Conservation (phyloP, 768 basidiomycete species). For the Neoboletus brunneissimus region DNA sequence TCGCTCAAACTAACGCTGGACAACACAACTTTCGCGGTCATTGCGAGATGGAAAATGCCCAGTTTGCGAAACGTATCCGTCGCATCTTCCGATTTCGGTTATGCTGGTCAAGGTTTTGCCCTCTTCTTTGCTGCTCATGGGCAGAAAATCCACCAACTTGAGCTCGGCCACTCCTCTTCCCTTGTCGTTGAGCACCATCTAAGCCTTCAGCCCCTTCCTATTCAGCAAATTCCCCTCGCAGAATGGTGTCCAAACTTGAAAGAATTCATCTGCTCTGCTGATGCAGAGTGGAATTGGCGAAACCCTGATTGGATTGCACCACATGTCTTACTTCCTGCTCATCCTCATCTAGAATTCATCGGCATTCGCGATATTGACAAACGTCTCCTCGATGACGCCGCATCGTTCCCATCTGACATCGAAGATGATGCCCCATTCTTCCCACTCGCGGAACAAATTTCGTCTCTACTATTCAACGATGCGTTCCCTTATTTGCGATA, state of each 20-base stretch:
- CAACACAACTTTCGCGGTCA: constrained; percentile 65
- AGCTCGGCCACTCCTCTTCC: constrained; percentile 69
- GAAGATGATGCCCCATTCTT: constrained; percentile 55
- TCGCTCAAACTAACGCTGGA: constrained; percentile 70
- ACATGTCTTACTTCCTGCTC: constrained; percentile 64
- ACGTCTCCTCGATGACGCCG: constrained; percentile 48
- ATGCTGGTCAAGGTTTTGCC: constrained; percentile 62
- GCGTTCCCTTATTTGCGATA: constrained; percentile 62
- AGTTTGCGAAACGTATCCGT: constrained; percentile 60
- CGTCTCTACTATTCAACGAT: constrained; percentile 50
- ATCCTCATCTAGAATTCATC: constrained; percentile 60
- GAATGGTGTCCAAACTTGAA: constrained; percentile 66
- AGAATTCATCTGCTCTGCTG: constrained; percentile 71
- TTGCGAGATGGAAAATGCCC: constrained; percentile 68
- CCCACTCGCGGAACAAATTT: constrained; percentile 62
- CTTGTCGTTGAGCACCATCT: constrained; percentile 67
- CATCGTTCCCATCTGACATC: constrained; percentile 31
- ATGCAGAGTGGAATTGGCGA: constrained; percentile 81
- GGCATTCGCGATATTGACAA: constrained; percentile 71
- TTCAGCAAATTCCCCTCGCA: constrained; percentile 48
- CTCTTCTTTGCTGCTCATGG: constrained; percentile 69
- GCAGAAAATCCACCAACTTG: constrained; percentile 56
- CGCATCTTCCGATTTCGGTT: constrained; percentile 67
- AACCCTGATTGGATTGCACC: constrained; percentile 80
- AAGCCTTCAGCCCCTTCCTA: constrained; percentile 40